These are phyloP conservation scores for Davidsoniella australis DNA, from an alignment of 2,329 filamentous ascomycete species.

Conservation along the genomic window DNA sequence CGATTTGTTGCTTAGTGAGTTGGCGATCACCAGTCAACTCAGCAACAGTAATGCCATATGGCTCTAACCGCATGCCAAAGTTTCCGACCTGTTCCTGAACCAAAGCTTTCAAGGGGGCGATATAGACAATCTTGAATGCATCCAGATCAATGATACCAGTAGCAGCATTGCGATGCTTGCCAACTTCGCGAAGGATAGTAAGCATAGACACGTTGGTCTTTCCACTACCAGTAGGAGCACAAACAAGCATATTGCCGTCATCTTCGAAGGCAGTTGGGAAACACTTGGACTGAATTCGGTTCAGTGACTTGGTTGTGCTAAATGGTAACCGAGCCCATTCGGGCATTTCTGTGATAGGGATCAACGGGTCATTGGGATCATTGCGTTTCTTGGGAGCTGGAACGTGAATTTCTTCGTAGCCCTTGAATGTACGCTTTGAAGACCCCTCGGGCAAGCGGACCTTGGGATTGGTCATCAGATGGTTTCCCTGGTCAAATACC, in stretches of 20 bases:
- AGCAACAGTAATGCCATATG: constrained; percentile 83
- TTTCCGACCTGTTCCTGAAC: constrained; percentile 98
- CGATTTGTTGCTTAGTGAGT: constrained; percentile 95
- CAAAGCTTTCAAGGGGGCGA: constrained; percentile 85
- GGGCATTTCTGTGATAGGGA: constrained; percentile 74
- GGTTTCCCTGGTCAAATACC: constrained; percentile 93
- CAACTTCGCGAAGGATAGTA: constrained; percentile 86
- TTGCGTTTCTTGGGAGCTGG: constrained; percentile 77
- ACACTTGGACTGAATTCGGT: constrained; percentile 90
- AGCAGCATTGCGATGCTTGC: constrained; percentile 75
- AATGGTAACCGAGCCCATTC: constrained; percentile 85
- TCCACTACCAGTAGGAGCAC: constrained; percentile 88
- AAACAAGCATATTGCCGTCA: constrained; percentile 95
- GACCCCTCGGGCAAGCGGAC: constrained; percentile 88
- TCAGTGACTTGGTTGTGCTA: constrained; percentile 69
- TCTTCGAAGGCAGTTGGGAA: constrained; percentile 80
- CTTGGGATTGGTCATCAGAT: constrained; percentile 98
- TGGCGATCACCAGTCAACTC: constrained; percentile 95
- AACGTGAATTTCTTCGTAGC: constrained; percentile 96
- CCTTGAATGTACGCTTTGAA: constrained; percentile 89
- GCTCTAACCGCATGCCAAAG: constrained; percentile 77
- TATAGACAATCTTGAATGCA: constrained; percentile 96
- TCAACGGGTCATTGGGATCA: constrained; percentile 62
- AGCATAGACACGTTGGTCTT: constrained; percentile 99
- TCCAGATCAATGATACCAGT: constrained; percentile 93